Evolutionary conservation across 805 yeast species (phyloP), one percentile per base, ranked within the genome.

Genomic region (Ogataea ramenticola): DNA sequence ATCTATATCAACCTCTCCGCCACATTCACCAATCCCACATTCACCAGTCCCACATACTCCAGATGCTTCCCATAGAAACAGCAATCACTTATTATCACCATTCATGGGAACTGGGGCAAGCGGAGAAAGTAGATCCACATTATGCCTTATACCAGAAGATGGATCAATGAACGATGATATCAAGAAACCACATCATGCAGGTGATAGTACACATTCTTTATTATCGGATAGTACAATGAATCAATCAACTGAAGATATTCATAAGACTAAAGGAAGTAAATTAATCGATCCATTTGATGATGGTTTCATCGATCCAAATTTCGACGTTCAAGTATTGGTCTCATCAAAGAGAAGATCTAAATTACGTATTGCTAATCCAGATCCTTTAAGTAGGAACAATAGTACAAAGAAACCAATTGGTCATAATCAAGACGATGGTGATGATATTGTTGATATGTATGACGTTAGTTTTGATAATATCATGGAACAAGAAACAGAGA

Each of bases 251-350:
- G 30, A 11, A 22, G 30, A 22, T 32, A 24, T 32, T 22, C 16
- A 8, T 8, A 26, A 9, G 15, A 26, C 5, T 11, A 14, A 14
- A 29, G 32, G n/a, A 4, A 14, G 9, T 32, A 26, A 24, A 15
- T 8, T 6, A 4, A 30, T 14, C 16, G 12, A 39, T 39, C 26
- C 34, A 29, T 30, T 20, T 22, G 67, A 65, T 41, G 68, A 61
- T 21, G 71, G 67, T 32, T 68, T 70, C 19, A 62, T 71, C 14
- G 71, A 76, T 43, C 70, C 69, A 17, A 66, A 68, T 27, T 55
- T 80, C 50, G 89, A 83, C 49, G 90, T 81, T 2, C 90, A 83
- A 58, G 83, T 83, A 9, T 61, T 83, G 47, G 88, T 83, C 8
- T 75, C 84, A 47, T 77, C 85, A 15, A 77, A 75, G 54, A 65